These are phyloP conservation scores for Candida broadrunensis DNA, from an alignment of 805 yeast genomes.

Conservation along the genomic window DNA sequence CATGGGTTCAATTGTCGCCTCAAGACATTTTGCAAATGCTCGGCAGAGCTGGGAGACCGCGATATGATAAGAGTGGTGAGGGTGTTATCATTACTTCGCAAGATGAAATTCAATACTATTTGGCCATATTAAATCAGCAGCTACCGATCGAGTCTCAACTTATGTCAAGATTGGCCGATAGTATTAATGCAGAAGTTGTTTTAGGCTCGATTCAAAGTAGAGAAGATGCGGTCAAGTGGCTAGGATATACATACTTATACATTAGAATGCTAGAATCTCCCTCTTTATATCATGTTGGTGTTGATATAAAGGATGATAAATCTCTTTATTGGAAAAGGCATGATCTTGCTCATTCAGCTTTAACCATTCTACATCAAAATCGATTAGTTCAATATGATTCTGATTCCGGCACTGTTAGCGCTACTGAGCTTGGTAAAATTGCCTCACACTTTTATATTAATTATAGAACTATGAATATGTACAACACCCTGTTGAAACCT, in stretches of 20 bases:
- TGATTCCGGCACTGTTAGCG: constrained; percentile 33
- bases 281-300: constrained; percentile 68
- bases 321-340: constrained; percentile 50
- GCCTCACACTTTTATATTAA: constrained; percentile 85
- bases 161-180: constrained; percentile 66
- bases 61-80: constrained; percentile 89
- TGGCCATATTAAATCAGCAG: constrained; percentile 88
- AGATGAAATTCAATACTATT: constrained; percentile 79
- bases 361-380: constrained; percentile 52
- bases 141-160: constrained; percentile 90
- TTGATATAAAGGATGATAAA: constrained; percentile 52
- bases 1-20: constrained; percentile 89
- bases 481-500: constrained; percentile 60
- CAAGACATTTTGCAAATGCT: constrained; percentile 95
- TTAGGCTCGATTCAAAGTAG: constrained; percentile 60
- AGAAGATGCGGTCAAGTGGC: constrained; percentile 76
- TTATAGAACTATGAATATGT: constrained; percentile 67
- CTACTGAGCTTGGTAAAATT: constrained; percentile 72
- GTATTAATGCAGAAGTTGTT: constrained; percentile 82
- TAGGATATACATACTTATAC: constrained; percentile 73
- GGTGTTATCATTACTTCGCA: constrained; percentile 91
- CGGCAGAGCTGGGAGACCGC: constrained; percentile 98
- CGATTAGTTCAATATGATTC: constrained; percentile 61
- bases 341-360: constrained; percentile 76
- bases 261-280: constrained; percentile 79